These are phyloP conservation scores for Boletus calvinii DNA, from an alignment of 1,284 basidiomycete species.

Conservation along the genomic window DNA sequence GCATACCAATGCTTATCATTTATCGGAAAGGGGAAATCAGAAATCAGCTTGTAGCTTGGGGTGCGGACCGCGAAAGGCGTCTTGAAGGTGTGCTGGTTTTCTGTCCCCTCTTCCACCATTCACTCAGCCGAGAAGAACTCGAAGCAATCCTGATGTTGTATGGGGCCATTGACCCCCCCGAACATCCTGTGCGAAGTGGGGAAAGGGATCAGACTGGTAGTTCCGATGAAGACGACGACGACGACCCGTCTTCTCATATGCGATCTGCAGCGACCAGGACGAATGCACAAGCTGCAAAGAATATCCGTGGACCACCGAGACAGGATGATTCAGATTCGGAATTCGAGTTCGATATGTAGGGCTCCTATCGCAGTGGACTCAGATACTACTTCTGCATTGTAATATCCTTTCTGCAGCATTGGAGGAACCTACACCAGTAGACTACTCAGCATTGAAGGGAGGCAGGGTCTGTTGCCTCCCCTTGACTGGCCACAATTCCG, in stretches of 20 bases:
- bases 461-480: conserved; percentile 54
- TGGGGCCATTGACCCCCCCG: conserved; percentile 58
- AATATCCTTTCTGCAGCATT: not conserved
- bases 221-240: conserved; percentile 45
- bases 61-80: conserved; percentile 71
- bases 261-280: conserved; percentile 56
- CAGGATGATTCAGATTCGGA: conserved; percentile 67
- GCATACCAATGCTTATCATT: conserved; percentile 89
- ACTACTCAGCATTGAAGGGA: conserved; percentile 57
- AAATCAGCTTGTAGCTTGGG: conserved; percentile 85
- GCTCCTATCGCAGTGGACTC: not conserved
- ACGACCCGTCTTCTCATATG: conserved; percentile 47
- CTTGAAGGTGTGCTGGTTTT: conserved; percentile 64
- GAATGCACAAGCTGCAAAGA: conserved; percentile 54
- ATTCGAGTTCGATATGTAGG: conserved; percentile 30
- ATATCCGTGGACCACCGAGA: conserved; percentile 48
- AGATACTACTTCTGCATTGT: not conserved
- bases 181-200: conserved; percentile 34
- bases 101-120: not conserved
- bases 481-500: conserved; percentile 65
- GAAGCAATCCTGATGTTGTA: conserved; percentile 63
- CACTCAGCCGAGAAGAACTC: conserved; percentile 49
- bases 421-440: not conserved
- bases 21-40: conserved; percentile 90
- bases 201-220: conserved; percentile 34